Evolutionary conservation across 768 basidiomycete species (phyloP), one percentile per base, ranked within the genome.

Genomic region (Mrakia blollopis): DNA sequence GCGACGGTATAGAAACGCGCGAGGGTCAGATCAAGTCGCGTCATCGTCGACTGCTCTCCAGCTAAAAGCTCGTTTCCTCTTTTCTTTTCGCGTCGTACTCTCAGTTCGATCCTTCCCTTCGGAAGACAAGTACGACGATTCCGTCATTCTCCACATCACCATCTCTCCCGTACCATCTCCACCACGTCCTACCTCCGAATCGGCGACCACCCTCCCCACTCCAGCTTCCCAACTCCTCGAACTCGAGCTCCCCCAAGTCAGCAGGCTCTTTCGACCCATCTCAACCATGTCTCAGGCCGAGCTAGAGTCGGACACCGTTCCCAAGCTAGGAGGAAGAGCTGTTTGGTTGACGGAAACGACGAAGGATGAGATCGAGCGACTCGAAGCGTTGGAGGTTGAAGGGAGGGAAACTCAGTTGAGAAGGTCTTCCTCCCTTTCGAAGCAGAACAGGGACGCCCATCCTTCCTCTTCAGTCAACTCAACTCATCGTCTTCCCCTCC

Each of bases 311-410:
- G 30, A 16, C 18, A 11, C 1, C 39, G 14, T 35, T 13, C 65
- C 65, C 5, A 68, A 18, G 11, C 65, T 68, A 18, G 37, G 65
- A 35, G 65, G 35, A 0, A 16, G 25, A n/a, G 39, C 65, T 13
- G 37, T 68, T 37, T 68, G 65, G 65, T 10, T 68, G 21, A 11
- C 65, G 25, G 65, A 68, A 23, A 41, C 65, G 65, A 44, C 65
- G 35, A 41, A 44, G 65, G 65, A 68, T 23, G 65, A 68, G 65
- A n/a, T 68, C 16, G 35, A 21, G 11, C 35, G 37, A 23, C 65
- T 68, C 5, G 25, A 68, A 8, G 11, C 10, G 37, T 25, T 25
- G 21, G 39, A 68, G n/a, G 65, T 9, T 21, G 65, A 39, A 23
- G 25, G n/a, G 35, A 35, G 65, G 65, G 39, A 35, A 2, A 23